Evolutionary conservation across 495 filamentous ascomycete species (phyloP).

Genomic region (Aspergillus taichungensis): DNA sequence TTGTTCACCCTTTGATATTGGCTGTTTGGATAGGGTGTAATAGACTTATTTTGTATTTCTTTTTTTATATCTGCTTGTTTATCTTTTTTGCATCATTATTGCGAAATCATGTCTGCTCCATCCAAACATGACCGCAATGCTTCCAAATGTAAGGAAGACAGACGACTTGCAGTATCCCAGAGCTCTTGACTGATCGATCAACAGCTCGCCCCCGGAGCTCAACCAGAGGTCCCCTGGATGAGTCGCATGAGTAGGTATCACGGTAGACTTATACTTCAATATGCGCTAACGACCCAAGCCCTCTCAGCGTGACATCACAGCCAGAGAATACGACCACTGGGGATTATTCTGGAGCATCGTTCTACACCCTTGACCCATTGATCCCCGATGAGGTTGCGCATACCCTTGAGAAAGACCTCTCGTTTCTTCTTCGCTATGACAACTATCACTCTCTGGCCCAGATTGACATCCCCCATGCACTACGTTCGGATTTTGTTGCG

Average conservation of each 20-base stretch:
- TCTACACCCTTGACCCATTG: slow-evolving; percentile 25
- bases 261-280: not conserved
- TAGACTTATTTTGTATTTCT: not conserved
- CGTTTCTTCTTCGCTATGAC: slow-evolving; percentile 66
- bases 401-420: slow-evolving; percentile 57
- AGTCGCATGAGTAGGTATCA: slow-evolving; percentile 36
- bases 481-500: slow-evolving; percentile 40
- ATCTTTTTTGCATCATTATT: too few relatives aligned
- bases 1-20: not conserved
- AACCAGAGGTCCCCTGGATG: slow-evolving; percentile 45
- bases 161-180: not conserved
- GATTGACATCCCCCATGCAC: slow-evolving; percentile 54
- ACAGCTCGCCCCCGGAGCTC: slow-evolving; percentile 42
- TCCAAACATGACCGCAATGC: slow-evolving; percentile 26
- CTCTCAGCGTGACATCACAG: slow-evolving; percentile 12
- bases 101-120: slow-evolving; percentile 16
- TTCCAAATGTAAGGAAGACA: slow-evolving; percentile 29
- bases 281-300: slow-evolving; percentile 19
- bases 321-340: slow-evolving; percentile 8
- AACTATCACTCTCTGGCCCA: slow-evolving; percentile 73
- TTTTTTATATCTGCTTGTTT: too few relatives aligned
- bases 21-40: not conserved
- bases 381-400: slow-evolving; percentile 27
- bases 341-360: slow-evolving; percentile 20
- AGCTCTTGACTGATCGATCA: slow-evolving; percentile 11